These are phyloP conservation scores for Potentilla sterilis DNA, from an alignment of 306 rosid genomes.

Conservation along the genomic window DNA sequence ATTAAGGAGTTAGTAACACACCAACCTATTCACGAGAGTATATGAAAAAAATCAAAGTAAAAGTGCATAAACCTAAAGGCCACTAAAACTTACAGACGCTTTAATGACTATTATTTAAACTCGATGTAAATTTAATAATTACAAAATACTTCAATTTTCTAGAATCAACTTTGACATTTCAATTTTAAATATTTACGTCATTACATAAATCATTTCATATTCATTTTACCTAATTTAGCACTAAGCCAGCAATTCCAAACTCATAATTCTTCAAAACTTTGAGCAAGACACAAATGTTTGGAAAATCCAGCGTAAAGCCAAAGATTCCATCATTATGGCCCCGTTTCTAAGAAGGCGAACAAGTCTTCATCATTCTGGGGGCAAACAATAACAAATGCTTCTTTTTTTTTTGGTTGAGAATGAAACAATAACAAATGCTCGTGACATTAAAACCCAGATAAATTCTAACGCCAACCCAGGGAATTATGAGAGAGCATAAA, in stretches of 20 bases:
- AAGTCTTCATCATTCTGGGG: neutral
- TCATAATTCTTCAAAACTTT: neutral
- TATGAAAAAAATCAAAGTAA: no score
- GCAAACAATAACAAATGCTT: neutral
- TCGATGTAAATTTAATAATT: no score
- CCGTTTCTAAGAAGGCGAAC: neutral
- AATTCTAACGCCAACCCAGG: neutral
- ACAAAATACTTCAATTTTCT: no score
- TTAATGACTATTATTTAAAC: no score
- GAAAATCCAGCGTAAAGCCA: neutral
- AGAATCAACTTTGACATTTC: no score
- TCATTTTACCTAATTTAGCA: neutral
- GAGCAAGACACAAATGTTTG: neutral
- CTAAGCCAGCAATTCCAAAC: neutral
- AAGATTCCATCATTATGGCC: neutral
- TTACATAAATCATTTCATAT: no score
- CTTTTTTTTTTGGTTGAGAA: no score
- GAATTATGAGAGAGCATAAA: slow-evolving; percentile 1
- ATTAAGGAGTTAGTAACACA: no score
- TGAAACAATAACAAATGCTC: neutral
- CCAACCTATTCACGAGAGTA: no score
- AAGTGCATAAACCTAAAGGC: no score
- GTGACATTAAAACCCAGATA: neutral
- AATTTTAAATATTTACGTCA: no score
- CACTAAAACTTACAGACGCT: no score